Conservation (phyloP, 2,329 filamentous ascomycete genomes). For the Celoporthe dispersa region DNA sequence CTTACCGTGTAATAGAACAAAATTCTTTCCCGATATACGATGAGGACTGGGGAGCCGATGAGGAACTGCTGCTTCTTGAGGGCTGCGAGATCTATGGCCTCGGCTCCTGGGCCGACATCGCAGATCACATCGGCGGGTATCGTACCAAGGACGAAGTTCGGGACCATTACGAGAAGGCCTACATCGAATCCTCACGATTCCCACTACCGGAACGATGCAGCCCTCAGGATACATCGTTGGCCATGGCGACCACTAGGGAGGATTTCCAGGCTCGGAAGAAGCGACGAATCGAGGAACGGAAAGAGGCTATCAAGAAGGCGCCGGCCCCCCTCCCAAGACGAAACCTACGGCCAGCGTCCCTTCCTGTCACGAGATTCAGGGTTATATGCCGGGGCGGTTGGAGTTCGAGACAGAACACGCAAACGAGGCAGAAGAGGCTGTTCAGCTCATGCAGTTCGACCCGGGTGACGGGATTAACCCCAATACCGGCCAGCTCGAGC, state of each 20-base stretch:
- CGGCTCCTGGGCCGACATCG: slow-evolving; percentile 96
- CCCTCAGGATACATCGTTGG: slow-evolving; percentile 77
- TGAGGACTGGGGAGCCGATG: slow-evolving; percentile 94
- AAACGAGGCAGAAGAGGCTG: slow-evolving; percentile 97
- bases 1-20: slow-evolving; percentile 94
- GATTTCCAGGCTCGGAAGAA: slow-evolving; percentile 95
- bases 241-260: slow-evolving; percentile 82
- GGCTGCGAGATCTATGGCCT: slow-evolving; percentile 95
- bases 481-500: slow-evolving; percentile 81
- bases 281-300: slow-evolving; percentile 86
- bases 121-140: slow-evolving; percentile 96
- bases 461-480: slow-evolving; percentile 92
- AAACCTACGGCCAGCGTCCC: slow-evolving; percentile 96
- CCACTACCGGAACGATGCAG: slow-evolving; percentile 86
- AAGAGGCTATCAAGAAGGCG: slow-evolving; percentile 83
- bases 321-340: slow-evolving; percentile 86
- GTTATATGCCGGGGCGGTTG: slow-evolving; percentile 95
- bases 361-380: slow-evolving; percentile 95
- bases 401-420: slow-evolving; percentile 98
- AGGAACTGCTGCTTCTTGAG: slow-evolving; percentile 90
- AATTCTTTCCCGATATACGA: slow-evolving; percentile 98
- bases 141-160: slow-evolving; percentile 93
- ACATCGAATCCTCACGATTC: slow-evolving; percentile 81
- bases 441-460: slow-evolving; percentile 98
- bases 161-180: slow-evolving; percentile 89